Evolutionary conservation across 1,139 yeast genomes (phyloP).

Genomic region (Yamadazyma songkhlaensis): DNA sequence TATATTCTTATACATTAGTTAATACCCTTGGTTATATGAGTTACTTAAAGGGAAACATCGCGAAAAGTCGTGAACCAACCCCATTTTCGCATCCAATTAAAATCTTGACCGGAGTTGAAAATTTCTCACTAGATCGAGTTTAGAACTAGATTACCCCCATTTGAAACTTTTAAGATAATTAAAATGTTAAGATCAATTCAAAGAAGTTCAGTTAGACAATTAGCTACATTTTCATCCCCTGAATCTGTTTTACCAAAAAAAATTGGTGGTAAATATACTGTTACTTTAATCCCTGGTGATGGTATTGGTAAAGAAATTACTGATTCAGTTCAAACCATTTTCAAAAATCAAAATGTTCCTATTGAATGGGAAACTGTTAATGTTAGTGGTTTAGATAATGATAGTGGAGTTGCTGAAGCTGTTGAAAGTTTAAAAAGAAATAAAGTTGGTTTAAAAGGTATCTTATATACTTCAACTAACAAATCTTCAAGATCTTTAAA

Average conservation of each 20-base stretch:
- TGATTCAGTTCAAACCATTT: constrained; percentile 87
- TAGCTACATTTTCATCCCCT: constrained; percentile 52
- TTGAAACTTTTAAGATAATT: neutral
- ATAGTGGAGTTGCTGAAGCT: constrained; percentile 66
- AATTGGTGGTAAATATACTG: constrained; percentile 92
- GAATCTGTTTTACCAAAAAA: constrained; percentile 78
- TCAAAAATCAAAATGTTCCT: constrained; percentile 82
- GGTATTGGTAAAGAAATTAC: constrained; percentile 98
- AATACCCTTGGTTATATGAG: neutral
- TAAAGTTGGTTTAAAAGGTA: constrained; percentile 96
- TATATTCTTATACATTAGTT: constrained; percentile 17
- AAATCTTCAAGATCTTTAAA: constrained; percentile 64
- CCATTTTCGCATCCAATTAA: constrained; percentile 2
- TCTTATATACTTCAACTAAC: constrained; percentile 85
- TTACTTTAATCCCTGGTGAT: constrained; percentile 93
- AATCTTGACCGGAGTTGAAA: constrained; percentile 4
- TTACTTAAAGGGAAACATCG: neutral
- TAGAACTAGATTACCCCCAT: too few relatives aligned
- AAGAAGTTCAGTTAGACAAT: constrained; percentile 38
- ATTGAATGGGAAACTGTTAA: constrained; percentile 93
- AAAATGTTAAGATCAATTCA: constrained; percentile 7
- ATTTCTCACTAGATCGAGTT: too few relatives aligned
- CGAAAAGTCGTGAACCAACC: constrained; percentile 1
- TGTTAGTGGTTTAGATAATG: constrained; percentile 75
- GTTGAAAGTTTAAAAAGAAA: constrained; percentile 91